phyloP scores from a whole-genome alignment of 2,329 filamentous ascomycete species.

The Stromatinia cepivora region DNA sequence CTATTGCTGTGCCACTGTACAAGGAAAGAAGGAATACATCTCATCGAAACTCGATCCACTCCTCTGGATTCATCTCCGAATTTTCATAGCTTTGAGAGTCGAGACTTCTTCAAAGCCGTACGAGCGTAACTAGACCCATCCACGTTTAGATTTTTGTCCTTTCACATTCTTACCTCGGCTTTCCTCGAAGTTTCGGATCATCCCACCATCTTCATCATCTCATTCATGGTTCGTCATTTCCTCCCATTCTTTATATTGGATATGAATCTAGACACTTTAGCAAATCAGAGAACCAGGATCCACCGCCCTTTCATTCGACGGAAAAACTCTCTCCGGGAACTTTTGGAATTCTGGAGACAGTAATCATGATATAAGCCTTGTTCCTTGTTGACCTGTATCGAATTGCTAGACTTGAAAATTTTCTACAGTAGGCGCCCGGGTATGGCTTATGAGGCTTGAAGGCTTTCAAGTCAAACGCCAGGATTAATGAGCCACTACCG shows the following conservation, averaged over 20 bases:
- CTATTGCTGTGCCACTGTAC: neutral
- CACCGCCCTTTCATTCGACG: constrained; percentile 3
- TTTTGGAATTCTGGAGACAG: neutral
- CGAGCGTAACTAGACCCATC: neutral
- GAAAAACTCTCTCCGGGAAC: constrained; percentile 7
- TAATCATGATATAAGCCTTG: constrained; percentile 3
- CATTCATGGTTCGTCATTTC: neutral
- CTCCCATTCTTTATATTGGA: neutral
- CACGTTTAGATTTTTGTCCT: neutral
- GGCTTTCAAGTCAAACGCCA: neutral
- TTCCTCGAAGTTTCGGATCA: constrained; percentile 7
- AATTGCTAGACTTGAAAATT: neutral
- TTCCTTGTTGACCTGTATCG: neutral
- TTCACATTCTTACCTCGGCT: neutral
- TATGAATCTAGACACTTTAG: constrained; percentile 13
- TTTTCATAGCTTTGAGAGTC: neutral
- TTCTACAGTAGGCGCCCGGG: constrained; percentile 8
- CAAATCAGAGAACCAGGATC: constrained; percentile 7
- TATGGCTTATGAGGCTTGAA: constrained; percentile 9
- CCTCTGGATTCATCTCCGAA: constrained; percentile 5
- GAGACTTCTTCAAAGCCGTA: constrained; percentile 9
- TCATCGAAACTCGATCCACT: neutral
- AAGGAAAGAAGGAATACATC: neutral
- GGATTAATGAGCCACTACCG: constrained; percentile 6
- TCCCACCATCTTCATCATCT: neutral